A percentile compares a stretch with the other conserved stretches of the same genome.
Conservation (phyloP, 306 rosid genomes). For the Quercus agrifolia region DNA sequence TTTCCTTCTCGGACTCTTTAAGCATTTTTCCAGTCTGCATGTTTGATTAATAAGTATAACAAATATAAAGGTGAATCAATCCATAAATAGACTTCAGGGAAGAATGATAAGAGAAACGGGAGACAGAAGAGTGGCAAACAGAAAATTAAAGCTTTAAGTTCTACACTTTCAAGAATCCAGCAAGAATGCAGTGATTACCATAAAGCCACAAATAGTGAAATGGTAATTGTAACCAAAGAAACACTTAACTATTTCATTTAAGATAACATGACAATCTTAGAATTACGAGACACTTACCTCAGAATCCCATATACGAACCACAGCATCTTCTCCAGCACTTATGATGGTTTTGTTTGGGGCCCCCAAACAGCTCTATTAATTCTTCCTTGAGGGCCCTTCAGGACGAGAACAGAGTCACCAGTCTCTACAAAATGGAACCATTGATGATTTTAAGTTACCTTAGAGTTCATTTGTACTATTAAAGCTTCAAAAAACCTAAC, state of each 20-base stretch:
- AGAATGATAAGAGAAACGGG: background rate
- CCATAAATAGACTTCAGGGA: background rate
- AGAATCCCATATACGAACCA: constrained; percentile 87
- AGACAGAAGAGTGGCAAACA: background rate
- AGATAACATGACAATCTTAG: background rate
- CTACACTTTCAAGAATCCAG: background rate
- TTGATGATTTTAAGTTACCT: background rate
- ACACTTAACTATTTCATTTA: background rate
- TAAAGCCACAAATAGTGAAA: background rate
- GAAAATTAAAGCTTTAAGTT: background rate
- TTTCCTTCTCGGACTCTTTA: constrained; percentile 70
- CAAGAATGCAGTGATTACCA: background rate
- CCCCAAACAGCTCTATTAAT: constrained; percentile 97
- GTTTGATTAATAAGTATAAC: background rate
- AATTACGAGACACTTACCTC: constrained; percentile 45
- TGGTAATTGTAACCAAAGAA: background rate
- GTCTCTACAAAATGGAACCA: constrained; percentile 44
- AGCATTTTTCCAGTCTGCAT: constrained; percentile 77
- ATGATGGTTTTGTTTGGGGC: constrained; percentile 69
- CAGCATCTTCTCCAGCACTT: constrained; percentile 88
- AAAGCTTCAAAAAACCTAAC: background rate
- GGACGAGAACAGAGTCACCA: constrained; percentile 60
- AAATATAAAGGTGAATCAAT: background rate
- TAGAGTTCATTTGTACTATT: background rate
- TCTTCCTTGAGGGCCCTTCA: constrained; percentile 92